phyloP scores from a whole-genome alignment of 768 basidiomycete genomes.

The Suillus discolor region DNA sequence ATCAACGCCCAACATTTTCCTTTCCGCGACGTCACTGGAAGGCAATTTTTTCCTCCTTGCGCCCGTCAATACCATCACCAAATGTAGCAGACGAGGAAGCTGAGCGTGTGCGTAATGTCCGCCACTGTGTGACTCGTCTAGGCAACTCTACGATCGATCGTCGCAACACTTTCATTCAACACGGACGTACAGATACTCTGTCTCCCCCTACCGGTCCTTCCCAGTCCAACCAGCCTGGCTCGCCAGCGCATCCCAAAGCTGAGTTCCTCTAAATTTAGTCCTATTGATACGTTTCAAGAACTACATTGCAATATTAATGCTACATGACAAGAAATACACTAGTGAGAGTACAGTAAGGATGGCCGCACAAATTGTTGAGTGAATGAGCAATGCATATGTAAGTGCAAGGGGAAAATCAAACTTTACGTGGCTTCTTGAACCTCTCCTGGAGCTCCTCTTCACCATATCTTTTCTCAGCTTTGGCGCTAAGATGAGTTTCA shows the following conservation, averaged over 20 bases:
- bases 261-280: no score
- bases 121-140: constrained; percentile 80
- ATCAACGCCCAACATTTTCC: constrained; percentile 62
- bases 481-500: not conserved
- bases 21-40: constrained; percentile 71
- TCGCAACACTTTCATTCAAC: constrained; percentile 39
- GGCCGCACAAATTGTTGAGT: not conserved
- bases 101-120: constrained; percentile 42
- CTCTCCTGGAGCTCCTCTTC: not conserved
- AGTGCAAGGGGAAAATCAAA: not conserved
- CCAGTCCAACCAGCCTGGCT: no score
- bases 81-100: constrained; percentile 18
- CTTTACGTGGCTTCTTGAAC: not conserved
- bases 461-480: not conserved
- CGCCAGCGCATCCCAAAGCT: no score
- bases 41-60: constrained; percentile 46
- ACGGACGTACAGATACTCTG: constrained; percentile 17
- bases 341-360: not conserved
- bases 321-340: no score
- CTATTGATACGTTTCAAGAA: no score
- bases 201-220: constrained; percentile 23
- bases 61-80: constrained; percentile 29
- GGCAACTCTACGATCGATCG: constrained; percentile 81
- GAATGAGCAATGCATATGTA: no score
- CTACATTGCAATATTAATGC: no score